A percentile compares a stretch with the other conserved stretches of the same genome.
Conservation (phyloP, 73 alveolate genomes). For the Halteria grandinella region DNA sequence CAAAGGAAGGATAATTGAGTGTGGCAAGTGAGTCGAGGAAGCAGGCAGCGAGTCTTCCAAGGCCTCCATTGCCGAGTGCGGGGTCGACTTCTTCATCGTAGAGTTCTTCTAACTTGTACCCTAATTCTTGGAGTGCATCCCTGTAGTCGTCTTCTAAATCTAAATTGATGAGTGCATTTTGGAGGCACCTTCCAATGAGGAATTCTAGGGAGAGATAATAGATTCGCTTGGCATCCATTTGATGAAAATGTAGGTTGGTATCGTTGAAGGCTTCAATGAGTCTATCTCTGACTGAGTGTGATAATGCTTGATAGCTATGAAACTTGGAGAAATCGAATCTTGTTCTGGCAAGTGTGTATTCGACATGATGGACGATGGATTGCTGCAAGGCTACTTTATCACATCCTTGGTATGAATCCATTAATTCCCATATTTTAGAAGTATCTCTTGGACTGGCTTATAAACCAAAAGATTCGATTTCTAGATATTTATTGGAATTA, state of each 20-base stretch:
- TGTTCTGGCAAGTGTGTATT: constrained; percentile 61
- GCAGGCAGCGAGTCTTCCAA: constrained; percentile 99
- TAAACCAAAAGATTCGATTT: too few species aligned
- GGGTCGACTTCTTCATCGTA: constrained; percentile 97
- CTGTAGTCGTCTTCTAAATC: constrained; percentile 88
- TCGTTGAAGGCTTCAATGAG: constrained; percentile 96
- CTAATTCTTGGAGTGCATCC: constrained; percentile 88
- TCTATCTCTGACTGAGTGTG: constrained; percentile 95
- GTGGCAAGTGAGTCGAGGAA: constrained; percentile 98
- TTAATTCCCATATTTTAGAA: constrained; percentile 59
- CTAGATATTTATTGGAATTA: too few species aligned
- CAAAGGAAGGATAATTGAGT: constrained; percentile 97
- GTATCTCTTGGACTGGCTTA: too few species aligned
- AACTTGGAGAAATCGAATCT: constrained; percentile 62
- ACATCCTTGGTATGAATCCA: constrained; percentile 51
- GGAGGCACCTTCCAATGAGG: constrained; percentile 95
- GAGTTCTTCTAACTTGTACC: constrained; percentile 89
- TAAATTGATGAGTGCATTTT: constrained; percentile 93
- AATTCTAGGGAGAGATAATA: constrained; percentile 95
- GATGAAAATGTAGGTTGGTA: constrained; percentile 71
- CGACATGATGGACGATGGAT: constrained; percentile 55
- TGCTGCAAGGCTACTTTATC: constrained; percentile 49
- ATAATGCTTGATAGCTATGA: constrained; percentile 90
- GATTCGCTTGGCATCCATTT: constrained; percentile 76
- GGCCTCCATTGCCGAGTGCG: constrained; percentile 99